Conservation (phyloP, 805 yeast genomes). For the Ogataea corticis region DNA sequence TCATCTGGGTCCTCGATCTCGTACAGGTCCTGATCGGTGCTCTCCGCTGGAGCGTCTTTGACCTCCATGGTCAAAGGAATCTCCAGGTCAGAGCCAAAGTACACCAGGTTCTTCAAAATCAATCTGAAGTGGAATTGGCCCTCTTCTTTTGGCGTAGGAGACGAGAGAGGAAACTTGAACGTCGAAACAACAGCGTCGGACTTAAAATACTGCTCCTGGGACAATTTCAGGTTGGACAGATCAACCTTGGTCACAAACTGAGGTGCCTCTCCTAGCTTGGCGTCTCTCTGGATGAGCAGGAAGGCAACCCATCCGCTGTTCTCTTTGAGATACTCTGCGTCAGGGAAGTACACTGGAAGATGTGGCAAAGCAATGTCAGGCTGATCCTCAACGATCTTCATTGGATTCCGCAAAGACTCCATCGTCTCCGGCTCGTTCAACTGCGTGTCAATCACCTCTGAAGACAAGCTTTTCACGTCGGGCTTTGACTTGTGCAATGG, state of each 20-base stretch:
- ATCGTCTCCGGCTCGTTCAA: conserved; percentile 59
- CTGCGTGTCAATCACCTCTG: conserved; percentile 33
- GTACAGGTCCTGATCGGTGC: conserved; percentile 42
- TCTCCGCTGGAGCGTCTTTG: conserved; percentile 52
- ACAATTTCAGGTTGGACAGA: conserved; percentile 52
- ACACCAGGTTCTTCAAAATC: conserved; percentile 67
- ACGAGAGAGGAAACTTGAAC: conserved; percentile 69
- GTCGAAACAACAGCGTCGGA: conserved; percentile 60
- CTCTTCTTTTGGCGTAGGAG: conserved; percentile 73
- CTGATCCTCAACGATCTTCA: conserved; percentile 60
- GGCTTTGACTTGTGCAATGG: conserved; percentile 65
- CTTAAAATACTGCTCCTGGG: conserved; percentile 49
- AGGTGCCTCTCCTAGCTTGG: conserved; percentile 73
- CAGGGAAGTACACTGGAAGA: conserved; percentile 78
- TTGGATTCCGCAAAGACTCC: conserved; percentile 73
- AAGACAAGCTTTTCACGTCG: conserved; percentile 40
- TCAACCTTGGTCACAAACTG: conserved; percentile 51
- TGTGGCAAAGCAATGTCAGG: conserved; percentile 64
- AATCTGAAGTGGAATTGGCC: conserved; percentile 73
- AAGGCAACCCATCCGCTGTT: conserved; percentile 64
- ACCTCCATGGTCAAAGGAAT: conserved; percentile 73
- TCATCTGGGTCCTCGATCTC: conserved; percentile 74
- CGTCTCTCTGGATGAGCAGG: conserved; percentile 72
- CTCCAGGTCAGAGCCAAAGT: conserved; percentile 80
- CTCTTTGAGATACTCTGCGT: conserved; percentile 34